Conservation (phyloP, 805 yeast genomes). For the Lipomyces spencermartinsiae region DNA sequence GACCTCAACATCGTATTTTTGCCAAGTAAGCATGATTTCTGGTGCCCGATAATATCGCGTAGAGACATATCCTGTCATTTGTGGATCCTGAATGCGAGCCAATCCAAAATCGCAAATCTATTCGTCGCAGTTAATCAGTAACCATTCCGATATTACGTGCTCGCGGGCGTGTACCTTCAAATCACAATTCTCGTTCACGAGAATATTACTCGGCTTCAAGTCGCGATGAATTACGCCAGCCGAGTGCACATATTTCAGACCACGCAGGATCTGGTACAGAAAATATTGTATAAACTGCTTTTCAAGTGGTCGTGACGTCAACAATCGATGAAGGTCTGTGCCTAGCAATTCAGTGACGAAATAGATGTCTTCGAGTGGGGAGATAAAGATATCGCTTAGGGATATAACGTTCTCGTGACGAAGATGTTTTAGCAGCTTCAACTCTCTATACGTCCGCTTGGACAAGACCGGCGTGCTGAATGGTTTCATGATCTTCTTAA, state of each 20-base stretch:
- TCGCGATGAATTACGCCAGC: slow-evolving; percentile 93
- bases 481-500: slow-evolving; percentile 97
- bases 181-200: slow-evolving; percentile 89
- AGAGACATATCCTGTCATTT: slow-evolving; percentile 97
- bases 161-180: slow-evolving; percentile 53
- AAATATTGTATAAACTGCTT: slow-evolving; percentile 97
- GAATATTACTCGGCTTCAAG: slow-evolving; percentile 78
- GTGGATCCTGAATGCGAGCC: slow-evolving; percentile 97
- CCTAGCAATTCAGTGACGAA: slow-evolving; percentile 97
- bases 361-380: slow-evolving; percentile 93
- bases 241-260: slow-evolving; percentile 86
- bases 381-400: slow-evolving; percentile 88
- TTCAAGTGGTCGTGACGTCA: slow-evolving; percentile 92
- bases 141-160: background rate
- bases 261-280: slow-evolving; percentile 88
- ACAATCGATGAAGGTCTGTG: slow-evolving; percentile 88
- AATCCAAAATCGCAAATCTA: slow-evolving; percentile 88
- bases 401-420: slow-evolving; percentile 94
- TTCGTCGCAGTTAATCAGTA: background rate
- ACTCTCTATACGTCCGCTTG: slow-evolving; percentile 94
- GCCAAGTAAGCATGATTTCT: slow-evolving; percentile 98
- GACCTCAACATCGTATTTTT: slow-evolving; percentile 89
- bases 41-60: slow-evolving; percentile 97
- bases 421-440: slow-evolving; percentile 88
- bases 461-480: slow-evolving; percentile 93